These are phyloP conservation scores for Didymella lethalis DNA, from an alignment of 2,329 filamentous ascomycete species.

Conservation along the genomic window DNA sequence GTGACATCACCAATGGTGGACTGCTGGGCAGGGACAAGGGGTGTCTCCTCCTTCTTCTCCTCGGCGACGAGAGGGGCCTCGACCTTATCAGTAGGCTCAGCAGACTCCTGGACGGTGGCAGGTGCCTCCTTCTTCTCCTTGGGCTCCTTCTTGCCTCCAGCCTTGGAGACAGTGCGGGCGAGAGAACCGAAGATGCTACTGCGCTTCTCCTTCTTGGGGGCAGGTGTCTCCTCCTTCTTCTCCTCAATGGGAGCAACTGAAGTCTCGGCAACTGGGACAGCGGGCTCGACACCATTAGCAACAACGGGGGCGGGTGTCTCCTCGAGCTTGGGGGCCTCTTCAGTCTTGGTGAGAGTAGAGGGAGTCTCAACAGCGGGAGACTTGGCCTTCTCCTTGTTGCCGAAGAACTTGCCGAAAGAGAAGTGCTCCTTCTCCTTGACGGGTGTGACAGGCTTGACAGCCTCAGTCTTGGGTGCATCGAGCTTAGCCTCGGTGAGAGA, in stretches of 20 bases:
- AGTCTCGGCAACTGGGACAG: slow-evolving; percentile 49
- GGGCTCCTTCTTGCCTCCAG: slow-evolving; percentile 49
- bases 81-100: slow-evolving; percentile 38
- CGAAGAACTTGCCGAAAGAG: slow-evolving; percentile 62
- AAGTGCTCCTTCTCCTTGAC: slow-evolving; percentile 58
- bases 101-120: slow-evolving; percentile 47
- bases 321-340: slow-evolving; percentile 49
- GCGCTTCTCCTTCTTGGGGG: slow-evolving; percentile 76
- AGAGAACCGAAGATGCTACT: slow-evolving; percentile 82
- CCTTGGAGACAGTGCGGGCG: slow-evolving; percentile 56
- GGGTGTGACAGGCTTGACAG: slow-evolving; percentile 48
- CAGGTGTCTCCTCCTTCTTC: slow-evolving; percentile 51
- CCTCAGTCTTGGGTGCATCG: slow-evolving; percentile 40
- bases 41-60: slow-evolving; percentile 42
- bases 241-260: slow-evolving; percentile 55
- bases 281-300: slow-evolving; percentile 37
- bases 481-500: slow-evolving; percentile 38
- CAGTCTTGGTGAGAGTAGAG: slow-evolving; percentile 54
- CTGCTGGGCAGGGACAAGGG: slow-evolving; percentile 39
- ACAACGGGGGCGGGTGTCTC: slow-evolving; percentile 39
- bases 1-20: slow-evolving; percentile 49
- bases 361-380: slow-evolving; percentile 49
- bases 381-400: slow-evolving; percentile 61
- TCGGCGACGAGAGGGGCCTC: slow-evolving; percentile 34
- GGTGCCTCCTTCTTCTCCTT: slow-evolving; percentile 49